Base-by-base conservation (phyloP, 257 asterid genomes). In the Thymus mandschuricus region DNA sequence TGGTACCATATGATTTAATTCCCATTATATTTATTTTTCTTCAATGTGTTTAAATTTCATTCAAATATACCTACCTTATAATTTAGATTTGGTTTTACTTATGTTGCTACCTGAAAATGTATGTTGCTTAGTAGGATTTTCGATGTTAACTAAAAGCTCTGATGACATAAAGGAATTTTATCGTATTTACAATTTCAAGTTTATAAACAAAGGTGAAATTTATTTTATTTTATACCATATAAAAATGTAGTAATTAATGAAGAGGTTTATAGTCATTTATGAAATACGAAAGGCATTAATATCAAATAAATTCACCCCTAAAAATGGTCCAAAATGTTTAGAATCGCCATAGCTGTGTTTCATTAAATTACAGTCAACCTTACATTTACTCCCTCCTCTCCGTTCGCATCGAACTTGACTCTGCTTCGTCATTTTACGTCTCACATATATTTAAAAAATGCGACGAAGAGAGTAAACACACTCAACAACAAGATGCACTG, bases 1-100 rank as follows among this genome's bases (percentile, higher is more conserved):
- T 33, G 57, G 81, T 67, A 71, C 67, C 31, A 33, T 43, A 3
- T 54, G 9, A 15, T 70, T 62, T 69, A 43, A 69, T 75, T 66
- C 8, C 7, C 58, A 61, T 43, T 69, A 10, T 69, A 52, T 62
- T 34, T 48, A 55, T 64, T 72, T 52, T 10, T 41, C 48, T 70
- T 38, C 41, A 57, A 2, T 21, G 6, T 38, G 41, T 7, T 1
- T 61, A 61, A 71, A 35, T 49, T 51, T 51, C 64, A 61, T 51
- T 57, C 34, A 52, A 5, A 52, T 7, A n/a, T 21, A 7, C 58
- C 31, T 1, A 49, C 30, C 28, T 51, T 0, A 1, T n/a, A 51
- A 21, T 52, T 3, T 15, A 52, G n/a, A 49, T 13, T 12, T 12
- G 13, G 4, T 12, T 48, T 49, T 12, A 12, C 55, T 7, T 38